phyloP scores from a whole-genome alignment of 2,329 filamentous ascomycete species.

The Aschersonia sp. region DNA sequence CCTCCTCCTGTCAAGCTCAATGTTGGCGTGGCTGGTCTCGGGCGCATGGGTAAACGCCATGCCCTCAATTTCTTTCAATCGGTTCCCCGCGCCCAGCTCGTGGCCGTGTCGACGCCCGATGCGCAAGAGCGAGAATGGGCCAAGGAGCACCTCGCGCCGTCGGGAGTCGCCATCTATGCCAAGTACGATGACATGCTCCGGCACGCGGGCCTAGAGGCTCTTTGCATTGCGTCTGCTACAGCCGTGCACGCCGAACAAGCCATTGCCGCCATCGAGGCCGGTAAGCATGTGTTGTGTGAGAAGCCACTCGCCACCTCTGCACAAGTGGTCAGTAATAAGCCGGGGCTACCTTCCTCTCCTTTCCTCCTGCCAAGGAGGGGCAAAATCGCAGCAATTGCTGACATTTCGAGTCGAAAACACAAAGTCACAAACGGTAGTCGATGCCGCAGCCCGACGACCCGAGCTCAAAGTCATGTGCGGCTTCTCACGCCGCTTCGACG shows the following conservation, averaged over 20 bases:
- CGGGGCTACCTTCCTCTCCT: too few relatives aligned
- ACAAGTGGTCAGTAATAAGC: constrained; percentile 30
- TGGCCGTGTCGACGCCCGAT: constrained; percentile 33
- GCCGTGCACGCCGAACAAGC: constrained; percentile 43
- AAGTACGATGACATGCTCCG: constrained; percentile 31
- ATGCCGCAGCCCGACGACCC: constrained; percentile 36
- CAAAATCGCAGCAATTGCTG: neutral
- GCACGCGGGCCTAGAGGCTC: constrained; percentile 21
- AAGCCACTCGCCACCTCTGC: constrained; percentile 44
- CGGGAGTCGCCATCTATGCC: constrained; percentile 27
- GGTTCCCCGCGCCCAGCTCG: constrained; percentile 30
- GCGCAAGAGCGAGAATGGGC: constrained; percentile 28
- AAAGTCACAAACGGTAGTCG: constrained; percentile 42
- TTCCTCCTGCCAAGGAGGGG: too few relatives aligned
- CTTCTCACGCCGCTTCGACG: constrained; percentile 33
- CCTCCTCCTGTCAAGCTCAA: constrained; percentile 16
- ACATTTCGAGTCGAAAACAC: neutral
- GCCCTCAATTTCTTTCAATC: constrained; percentile 30
- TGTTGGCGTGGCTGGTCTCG: constrained; percentile 32
- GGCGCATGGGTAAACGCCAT: constrained; percentile 38
- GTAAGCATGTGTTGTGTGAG: constrained; percentile 43
- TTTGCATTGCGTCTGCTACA: constrained; percentile 25
- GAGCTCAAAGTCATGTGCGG: constrained; percentile 44
- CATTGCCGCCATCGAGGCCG: constrained; percentile 36
- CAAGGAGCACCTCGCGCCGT: constrained; percentile 23